Evolutionary conservation across 108 stramenopile species (phyloP), one percentile per base, ranked within the genome.

Genomic region (Nannochloropsis granulata): DNA sequence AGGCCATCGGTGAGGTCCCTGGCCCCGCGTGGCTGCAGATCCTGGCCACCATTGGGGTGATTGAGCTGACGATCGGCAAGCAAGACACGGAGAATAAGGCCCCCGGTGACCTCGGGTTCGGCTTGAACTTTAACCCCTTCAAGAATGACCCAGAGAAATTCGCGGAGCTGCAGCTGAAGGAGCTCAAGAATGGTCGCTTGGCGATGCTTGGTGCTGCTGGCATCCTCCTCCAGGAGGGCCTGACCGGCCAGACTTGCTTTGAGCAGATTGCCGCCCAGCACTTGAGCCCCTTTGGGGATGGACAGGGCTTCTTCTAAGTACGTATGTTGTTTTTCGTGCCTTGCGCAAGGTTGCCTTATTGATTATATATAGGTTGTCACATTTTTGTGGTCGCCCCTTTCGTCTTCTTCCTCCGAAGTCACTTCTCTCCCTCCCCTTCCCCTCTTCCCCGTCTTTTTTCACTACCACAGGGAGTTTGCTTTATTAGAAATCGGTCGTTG

Each of bases 151-250:
- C 89, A 11, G 88, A 16, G 0, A 83, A 86, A 25, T 82, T 82
- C 26, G 86, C 82, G 14, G 88, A 84, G 79, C 24, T 24, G 25
- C 78, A 93, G 87, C 90, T 86, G 23, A 93, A 94, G 84, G 94
- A 94, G 89, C 84, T 98, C 88, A 93, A 92, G 79, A 96, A 97
- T 90, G 96, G 96, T 83, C 94, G 96, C 85, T 92, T 97, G 86
- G 96, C 96, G 84, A 97, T 98, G 96, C 95, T 93, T 89, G 97
- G 96, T 23, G 96, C 96, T 46, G 92, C 94, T 12, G 97, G 97
- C 79, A 88, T 94, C 83, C 89, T 98, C 82, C 43, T 96, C 34
- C 96, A 96, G 91, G 96, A 95, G 43, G 91, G 92, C 84, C 94
- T 94, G 80, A 98, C 95, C 34, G 92, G 93, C 85, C 85, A 93